Percentiles rank a stretch among this genome's conserved stretches.
Evolutionary conservation across 2,329 filamentous ascomycete species (phyloP).

Genomic region (Cordyceps sp.): DNA sequence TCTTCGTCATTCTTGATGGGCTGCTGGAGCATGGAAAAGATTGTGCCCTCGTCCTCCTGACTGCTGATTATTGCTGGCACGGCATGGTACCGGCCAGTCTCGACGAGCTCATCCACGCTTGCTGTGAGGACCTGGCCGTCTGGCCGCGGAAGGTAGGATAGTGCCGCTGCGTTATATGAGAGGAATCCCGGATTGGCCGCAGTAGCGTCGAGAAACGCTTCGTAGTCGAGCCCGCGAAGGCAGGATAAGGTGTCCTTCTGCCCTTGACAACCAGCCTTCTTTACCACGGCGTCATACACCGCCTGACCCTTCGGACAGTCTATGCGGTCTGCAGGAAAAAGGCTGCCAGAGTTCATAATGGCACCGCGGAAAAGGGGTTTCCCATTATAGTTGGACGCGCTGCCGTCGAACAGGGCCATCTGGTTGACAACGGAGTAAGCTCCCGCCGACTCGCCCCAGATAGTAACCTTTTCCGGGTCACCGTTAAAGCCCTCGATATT

Average conservation of each 20-base stretch:
- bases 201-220: conserved; percentile 44
- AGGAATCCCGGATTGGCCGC: conserved; percentile 56
- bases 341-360: conserved; percentile 61
- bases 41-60: conserved; percentile 66
- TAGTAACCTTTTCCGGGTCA: conserved; percentile 61
- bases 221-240: conserved; percentile 43
- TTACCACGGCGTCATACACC: conserved; percentile 45
- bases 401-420: conserved; percentile 55
- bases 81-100: conserved; percentile 28
- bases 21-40: conserved; percentile 53
- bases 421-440: conserved; percentile 62
- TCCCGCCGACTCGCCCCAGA: conserved; percentile 61
- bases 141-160: conserved; percentile 60
- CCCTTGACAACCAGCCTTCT: conserved; percentile 41
- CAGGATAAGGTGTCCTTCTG: conserved; percentile 44
- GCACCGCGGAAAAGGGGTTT: conserved; percentile 57
- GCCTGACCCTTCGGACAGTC: conserved; percentile 49
- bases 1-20: conserved; percentile 47
- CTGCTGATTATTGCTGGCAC: conserved; percentile 46
- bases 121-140: conserved; percentile 46
- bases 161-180: conserved; percentile 48
- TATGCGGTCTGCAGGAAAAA: conserved; percentile 44
- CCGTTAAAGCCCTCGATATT: conserved; percentile 67
- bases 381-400: conserved; percentile 60
- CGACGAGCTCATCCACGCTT: conserved; percentile 43